Evolutionary conservation across 1,284 basidiomycete species (phyloP).

Genomic region (Ceratobasidium sp.): DNA sequence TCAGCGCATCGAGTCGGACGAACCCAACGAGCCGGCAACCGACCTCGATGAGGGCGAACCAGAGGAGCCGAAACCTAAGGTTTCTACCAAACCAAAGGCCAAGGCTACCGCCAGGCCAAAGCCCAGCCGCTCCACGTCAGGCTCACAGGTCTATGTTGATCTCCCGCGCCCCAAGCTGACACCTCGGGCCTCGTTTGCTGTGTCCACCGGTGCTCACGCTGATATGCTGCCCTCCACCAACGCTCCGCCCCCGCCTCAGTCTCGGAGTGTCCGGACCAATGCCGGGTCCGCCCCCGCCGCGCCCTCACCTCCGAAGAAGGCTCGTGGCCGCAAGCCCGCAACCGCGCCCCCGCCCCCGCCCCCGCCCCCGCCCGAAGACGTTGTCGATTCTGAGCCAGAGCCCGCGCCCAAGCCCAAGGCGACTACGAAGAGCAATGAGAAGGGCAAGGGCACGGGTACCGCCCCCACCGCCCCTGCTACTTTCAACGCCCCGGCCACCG

Average conservation of each 20-base stretch:
- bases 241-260: neutral
- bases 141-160: neutral
- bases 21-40: neutral
- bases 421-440: neutral
- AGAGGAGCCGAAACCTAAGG: neutral
- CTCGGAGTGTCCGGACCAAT: neutral
- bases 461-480: no score
- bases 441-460: neutral
- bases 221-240: neutral
- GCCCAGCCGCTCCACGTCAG: neutral
- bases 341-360: neutral
- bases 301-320: neutral
- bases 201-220: conserved; percentile 2
- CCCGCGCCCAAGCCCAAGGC: conserved; percentile 17
- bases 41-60: conserved; percentile 9
- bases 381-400: neutral
- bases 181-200: neutral
- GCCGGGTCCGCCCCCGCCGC: neutral
- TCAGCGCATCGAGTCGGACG: neutral
- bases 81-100: neutral
- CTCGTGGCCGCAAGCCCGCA: neutral
- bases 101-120: neutral
- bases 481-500: no score
- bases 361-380: neutral
- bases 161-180: neutral